These are phyloP conservation scores for Chenopodium album DNA, from an alignment of 148 eudicot species.

Conservation along the genomic window DNA sequence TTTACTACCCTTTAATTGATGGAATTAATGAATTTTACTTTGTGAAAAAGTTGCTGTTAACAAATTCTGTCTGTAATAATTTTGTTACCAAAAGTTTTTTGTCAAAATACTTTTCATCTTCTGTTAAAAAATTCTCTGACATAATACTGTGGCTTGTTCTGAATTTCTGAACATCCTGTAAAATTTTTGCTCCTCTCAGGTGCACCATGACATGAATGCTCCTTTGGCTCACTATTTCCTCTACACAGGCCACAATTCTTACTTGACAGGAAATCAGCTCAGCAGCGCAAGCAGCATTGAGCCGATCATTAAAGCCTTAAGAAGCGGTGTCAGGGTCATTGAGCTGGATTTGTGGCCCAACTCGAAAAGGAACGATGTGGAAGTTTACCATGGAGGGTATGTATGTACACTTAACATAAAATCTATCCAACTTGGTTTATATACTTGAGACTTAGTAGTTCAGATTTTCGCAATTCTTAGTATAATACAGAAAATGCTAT, in stretches of 20 bases:
- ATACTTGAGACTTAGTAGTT: neutral
- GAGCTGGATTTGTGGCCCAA: conserved; percentile 77
- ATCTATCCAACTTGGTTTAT: neutral
- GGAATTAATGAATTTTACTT: neutral
- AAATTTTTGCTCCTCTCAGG: conserved; percentile 29
- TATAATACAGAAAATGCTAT: too few species aligned
- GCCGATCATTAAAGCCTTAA: conserved; percentile 54
- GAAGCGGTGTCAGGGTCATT: conserved; percentile 57
- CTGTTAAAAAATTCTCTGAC: neutral
- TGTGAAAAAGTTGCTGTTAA: neutral
- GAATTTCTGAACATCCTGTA: conserved; percentile 4
- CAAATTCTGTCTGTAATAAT: neutral
- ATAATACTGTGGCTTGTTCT: neutral
- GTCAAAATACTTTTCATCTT: neutral
- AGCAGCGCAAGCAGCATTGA: conserved; percentile 55
- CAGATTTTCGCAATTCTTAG: neutral
- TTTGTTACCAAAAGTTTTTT: neutral
- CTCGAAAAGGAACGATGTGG: conserved; percentile 34
- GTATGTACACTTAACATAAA: conserved; percentile 28
- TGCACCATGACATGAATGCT: conserved; percentile 60
- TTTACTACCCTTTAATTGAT: neutral
- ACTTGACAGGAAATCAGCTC: conserved; percentile 72
- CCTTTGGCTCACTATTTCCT: conserved; percentile 69
- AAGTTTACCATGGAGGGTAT: conserved; percentile 76
- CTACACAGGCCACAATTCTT: conserved; percentile 75